Evolutionary conservation across 805 yeast species (phyloP), one percentile per base, ranked within the genome.

Genomic region (Ascoidea tarda): DNA sequence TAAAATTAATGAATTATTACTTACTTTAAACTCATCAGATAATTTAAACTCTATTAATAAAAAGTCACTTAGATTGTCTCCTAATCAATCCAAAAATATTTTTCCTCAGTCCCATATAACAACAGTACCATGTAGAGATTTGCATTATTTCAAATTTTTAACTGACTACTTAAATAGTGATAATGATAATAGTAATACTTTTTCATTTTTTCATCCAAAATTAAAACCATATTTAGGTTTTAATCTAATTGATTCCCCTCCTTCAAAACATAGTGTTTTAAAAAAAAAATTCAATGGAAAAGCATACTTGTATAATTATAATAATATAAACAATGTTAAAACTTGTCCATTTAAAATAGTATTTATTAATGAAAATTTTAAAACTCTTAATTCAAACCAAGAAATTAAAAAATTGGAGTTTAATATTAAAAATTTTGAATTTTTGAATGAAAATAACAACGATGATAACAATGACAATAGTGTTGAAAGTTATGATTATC

Each of bases 281-380:
- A 52, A 53, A 33, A 33, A 53, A 31, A 38, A 50, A 6, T 50
- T 53, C 42, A 46, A 32, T 45, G 55, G 45, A 1, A 53, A 53
- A 46, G 31, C 49, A 16, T 53, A 50, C 33, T 33, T 53, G 8
- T 53, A 53, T 47, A 53, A 50, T 38, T 53, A 53, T 32, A 50
- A 53, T 48, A 52, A 52, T 10, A 44, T 53, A 5, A 53, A 53
- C 32, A 33, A 47, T 48, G 50, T 28, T 12, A 47, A 50, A 16
- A 44, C 44, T 32, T 47, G 47, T 33, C 55, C 55, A 10, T 47
- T 53, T 38, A 53, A 53, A 46, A n/a, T 53, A 33, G 4, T 38
- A 10, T 38, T 38, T 38, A 10, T 38, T 2, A 38, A 38, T 38
- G 44, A 38, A 10, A 38, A 38, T 10, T 38, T 38, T 2, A 8